These are phyloP conservation scores for Candida ponderosae DNA, from an alignment of 805 yeast genomes.

Conservation along the genomic window DNA sequence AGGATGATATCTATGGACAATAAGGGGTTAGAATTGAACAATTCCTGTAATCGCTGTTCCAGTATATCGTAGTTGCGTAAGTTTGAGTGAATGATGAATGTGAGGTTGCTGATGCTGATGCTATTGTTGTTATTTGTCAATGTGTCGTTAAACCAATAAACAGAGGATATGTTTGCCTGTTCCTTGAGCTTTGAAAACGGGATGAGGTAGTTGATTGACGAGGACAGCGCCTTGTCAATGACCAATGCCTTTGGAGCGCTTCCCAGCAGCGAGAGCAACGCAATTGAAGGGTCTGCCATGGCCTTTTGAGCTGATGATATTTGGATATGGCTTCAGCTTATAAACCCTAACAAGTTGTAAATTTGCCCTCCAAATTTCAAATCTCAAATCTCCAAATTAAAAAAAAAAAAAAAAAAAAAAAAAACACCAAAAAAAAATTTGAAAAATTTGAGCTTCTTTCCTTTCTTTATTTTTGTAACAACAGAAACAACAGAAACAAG, in stretches of 20 bases:
- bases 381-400: too few relatives aligned
- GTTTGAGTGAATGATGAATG: conserved; percentile 12
- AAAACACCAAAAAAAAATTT: too few relatives aligned
- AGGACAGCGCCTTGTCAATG: conserved; percentile 38
- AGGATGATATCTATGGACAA: conserved; percentile 17
- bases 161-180: conserved; percentile 39
- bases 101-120: too few relatives aligned
- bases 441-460: too few relatives aligned
- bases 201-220: conserved; percentile 43
- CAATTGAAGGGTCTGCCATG: conserved; percentile 1
- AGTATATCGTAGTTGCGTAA: conserved; percentile 10
- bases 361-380: too few relatives aligned
- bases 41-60: conserved; percentile 10
- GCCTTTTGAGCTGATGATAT: too few relatives aligned
- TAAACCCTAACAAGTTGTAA: too few relatives aligned
- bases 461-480: too few relatives aligned
- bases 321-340: too few relatives aligned
- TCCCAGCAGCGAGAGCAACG: conserved; percentile 8
- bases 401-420: too few relatives aligned
- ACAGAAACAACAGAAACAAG: too few relatives aligned
- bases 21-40: conserved; percentile 7
- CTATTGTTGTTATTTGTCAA: conserved; percentile 1
- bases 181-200: conserved; percentile 47
- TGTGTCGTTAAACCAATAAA: conserved; percentile 35
- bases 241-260: conserved; percentile 25